Evolutionary conservation across 1,284 basidiomycete genomes (phyloP), one percentile per base, ranked within the genome.

Genomic region (Ceratobasidium sp.): DNA sequence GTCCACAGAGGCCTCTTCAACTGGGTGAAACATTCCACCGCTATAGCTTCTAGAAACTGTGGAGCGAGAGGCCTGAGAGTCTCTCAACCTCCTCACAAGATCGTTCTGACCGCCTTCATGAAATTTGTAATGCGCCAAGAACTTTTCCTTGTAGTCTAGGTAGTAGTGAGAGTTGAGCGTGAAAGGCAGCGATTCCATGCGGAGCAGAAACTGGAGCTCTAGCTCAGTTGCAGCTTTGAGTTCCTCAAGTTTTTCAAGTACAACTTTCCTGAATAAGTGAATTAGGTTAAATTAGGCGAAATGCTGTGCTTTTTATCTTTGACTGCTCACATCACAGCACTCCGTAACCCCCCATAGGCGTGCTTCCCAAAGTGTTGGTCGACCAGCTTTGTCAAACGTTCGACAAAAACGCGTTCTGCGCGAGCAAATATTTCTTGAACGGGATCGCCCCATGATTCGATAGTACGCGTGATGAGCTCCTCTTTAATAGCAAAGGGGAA

Each of bases 151-250:
- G 28, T 74, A 74, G 38, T 61, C 67, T 21, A 72, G 47, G 41
- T 63, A 63, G 73, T 64, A 74, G 46, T 74, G 67, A 7, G 69
- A 69, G 28, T 74, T 74, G 32, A 71, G 73, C 16, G 73, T 74
- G 38, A 47, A 74, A 8, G 73, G 73, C 23, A 57, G 55, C 11
- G 49, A 54, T 30, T 74, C 73, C 49, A 55, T 70, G 6, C 63
- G 38, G 26, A 50, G 44, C 8, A 74, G 35, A 16, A 61, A 61
- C 6, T 74, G 55, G 7, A 74, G 44, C 38, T 74, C 59, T 43
- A 46, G 49, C 30, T 50, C 16, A 1, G 73, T 64, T 6, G 54
- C 58, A 9, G 38, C 8, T n/a, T 62, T 52, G 28, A 35, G 32
- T 21, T 58, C 58, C 32, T 55, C 49, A 18, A 74, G 49, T 26